phyloP scores from a whole-genome alignment of 2,329 filamentous ascomycete species.

The Monilinia polystroma region DNA sequence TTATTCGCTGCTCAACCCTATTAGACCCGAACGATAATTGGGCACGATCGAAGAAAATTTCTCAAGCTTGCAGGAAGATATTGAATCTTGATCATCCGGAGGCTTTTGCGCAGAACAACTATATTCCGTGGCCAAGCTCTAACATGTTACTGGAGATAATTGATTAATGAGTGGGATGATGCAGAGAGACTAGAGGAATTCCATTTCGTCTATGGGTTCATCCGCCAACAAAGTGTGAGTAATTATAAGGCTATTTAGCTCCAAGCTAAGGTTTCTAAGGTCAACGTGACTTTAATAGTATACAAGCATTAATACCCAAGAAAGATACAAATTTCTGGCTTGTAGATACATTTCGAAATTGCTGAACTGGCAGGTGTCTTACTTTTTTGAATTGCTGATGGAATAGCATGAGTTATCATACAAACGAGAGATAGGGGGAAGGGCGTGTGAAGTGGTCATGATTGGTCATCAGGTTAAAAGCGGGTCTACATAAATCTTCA shows the following conservation, averaged over 20 bases:
- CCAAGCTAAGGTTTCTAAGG: no score
- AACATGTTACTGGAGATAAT: background rate
- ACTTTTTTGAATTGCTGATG: background rate
- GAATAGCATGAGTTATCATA: background rate
- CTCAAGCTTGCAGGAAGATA: no score
- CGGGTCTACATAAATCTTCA: background rate
- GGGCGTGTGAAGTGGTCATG: background rate
- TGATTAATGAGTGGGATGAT: background rate
- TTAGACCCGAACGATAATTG: background rate
- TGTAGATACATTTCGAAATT: background rate
- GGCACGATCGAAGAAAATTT: background rate
- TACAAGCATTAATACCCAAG: background rate
- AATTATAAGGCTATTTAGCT: no score
- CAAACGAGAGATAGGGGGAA: constrained; percentile 15
- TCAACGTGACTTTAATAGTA: background rate
- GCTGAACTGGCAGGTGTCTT: background rate
- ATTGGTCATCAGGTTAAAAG: constrained; percentile 1
- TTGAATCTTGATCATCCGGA: no score
- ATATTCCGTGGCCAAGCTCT: background rate
- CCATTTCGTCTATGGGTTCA: background rate
- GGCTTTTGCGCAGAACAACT: no score
- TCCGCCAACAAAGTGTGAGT: no score
- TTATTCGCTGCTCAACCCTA: background rate
- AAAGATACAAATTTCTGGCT: background rate
- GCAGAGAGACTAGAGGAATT: background rate